Evolutionary conservation across 1,284 basidiomycete genomes (phyloP).

Genomic region (Meripilus lineatus): DNA sequence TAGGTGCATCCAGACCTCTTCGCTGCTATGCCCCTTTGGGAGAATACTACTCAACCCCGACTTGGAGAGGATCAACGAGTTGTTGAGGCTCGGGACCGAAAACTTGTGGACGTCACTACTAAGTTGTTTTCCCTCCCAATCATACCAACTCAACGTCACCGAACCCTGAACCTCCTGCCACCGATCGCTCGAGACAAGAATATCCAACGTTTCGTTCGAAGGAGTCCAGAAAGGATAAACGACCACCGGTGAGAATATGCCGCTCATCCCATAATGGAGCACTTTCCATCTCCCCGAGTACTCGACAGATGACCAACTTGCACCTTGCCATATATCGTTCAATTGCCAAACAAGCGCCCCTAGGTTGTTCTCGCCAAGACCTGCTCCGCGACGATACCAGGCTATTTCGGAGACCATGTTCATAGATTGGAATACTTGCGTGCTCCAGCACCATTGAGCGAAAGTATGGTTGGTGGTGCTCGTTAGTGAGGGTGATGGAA

Average conservation of each 20-base stretch:
- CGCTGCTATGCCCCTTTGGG: constrained; percentile 32
- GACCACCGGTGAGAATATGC: constrained; percentile 43
- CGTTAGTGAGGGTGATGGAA: constrained; percentile 44
- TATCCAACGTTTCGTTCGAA: constrained; percentile 42
- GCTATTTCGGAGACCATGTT: constrained; percentile 56
- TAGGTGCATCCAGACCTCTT: constrained; percentile 48
- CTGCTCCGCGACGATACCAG: constrained; percentile 55
- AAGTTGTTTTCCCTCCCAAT: constrained; percentile 45
- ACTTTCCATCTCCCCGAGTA: constrained; percentile 63
- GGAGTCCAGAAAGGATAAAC: constrained; percentile 54
- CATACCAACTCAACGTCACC: constrained; percentile 54
- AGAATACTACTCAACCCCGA: constrained; percentile 40
- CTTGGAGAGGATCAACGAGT: constrained; percentile 38
- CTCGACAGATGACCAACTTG: constrained; percentile 57
- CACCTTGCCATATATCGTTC: constrained; percentile 66
- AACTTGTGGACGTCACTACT: constrained; percentile 36
- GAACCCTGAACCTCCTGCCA: constrained; percentile 44
- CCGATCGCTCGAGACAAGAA: constrained; percentile 47
- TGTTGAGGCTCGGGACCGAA: constrained; percentile 44
- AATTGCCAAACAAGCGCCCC: constrained; percentile 61
- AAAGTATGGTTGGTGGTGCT: constrained; percentile 51
- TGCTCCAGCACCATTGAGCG: constrained; percentile 59
- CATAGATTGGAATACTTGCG: constrained; percentile 53
- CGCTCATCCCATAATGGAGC: constrained; percentile 46
- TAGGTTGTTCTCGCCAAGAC: constrained; percentile 53